Evolutionary conservation across 192 early-diverging fungal genomes (phyloP).

Genomic region (Thamnidium elegans): DNA sequence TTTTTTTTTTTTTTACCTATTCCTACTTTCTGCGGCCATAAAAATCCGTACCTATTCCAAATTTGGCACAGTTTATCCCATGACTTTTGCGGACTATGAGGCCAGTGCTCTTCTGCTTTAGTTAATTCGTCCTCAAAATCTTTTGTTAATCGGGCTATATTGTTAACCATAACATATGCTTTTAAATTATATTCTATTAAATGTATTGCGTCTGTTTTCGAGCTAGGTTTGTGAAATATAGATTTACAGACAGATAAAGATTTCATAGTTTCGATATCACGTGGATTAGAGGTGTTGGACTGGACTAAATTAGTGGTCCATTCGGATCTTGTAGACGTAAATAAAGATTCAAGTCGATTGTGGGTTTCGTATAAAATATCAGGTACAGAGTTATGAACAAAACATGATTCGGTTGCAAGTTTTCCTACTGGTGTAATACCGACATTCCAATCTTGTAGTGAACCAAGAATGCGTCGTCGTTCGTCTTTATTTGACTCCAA

Average conservation of each 20-base stretch:
- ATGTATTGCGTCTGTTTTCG: too few species aligned
- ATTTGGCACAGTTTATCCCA: not conserved
- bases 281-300: not conserved
- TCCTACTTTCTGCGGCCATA: not conserved
- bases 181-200: too few species aligned
- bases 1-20: not conserved
- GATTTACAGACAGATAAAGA: not conserved
- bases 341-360: not conserved
- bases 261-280: not conserved
- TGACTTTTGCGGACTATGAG: not conserved
- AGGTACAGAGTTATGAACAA: not conserved
- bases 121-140: too few species aligned
- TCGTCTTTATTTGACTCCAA: too few species aligned
- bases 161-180: too few species aligned
- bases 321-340: not conserved
- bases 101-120: too few species aligned
- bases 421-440: not conserved
- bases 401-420: not conserved
- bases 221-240: not conserved
- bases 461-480: too few species aligned
- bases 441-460: not conserved
- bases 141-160: too few species aligned
- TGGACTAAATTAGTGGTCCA: not conserved
- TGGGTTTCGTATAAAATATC: not conserved
- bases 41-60: not conserved